Evolutionary conservation across 2,329 filamentous ascomycete species (phyloP).

Genomic region (Pezicula radicicola): DNA sequence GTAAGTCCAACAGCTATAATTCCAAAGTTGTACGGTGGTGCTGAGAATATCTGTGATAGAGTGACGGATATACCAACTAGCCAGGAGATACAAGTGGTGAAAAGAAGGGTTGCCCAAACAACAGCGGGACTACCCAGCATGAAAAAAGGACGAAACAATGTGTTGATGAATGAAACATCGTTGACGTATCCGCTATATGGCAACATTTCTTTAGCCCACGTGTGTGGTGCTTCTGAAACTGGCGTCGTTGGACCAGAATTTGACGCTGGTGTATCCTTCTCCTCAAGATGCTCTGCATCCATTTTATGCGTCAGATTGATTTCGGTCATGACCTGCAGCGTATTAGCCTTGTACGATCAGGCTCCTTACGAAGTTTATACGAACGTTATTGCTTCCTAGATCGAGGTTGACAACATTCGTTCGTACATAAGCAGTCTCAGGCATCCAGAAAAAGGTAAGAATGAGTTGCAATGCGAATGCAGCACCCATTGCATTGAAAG

Average conservation of each 20-base stretch:
- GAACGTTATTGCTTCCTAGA: conserved; percentile 25
- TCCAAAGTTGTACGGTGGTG: conserved; percentile 24
- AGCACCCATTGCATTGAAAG: conserved; percentile 37
- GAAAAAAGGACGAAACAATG: conserved; percentile 23
- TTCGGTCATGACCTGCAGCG: conserved; percentile 9
- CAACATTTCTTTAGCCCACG: conserved; percentile 27
- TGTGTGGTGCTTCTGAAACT: conserved; percentile 16
- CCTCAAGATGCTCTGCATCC: conserved; percentile 21
- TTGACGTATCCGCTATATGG: conserved; percentile 37
- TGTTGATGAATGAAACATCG: conserved; percentile 27
- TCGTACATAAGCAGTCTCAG: conserved; percentile 35
- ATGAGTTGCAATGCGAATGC: conserved; percentile 34
- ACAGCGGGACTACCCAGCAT: conserved; percentile 30
- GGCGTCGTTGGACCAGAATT: neutral
- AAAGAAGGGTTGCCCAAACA: conserved; percentile 35
- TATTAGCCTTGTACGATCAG: neutral
- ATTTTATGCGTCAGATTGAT: conserved; percentile 15
- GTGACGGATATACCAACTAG: conserved; percentile 43
- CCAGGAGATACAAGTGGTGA: conserved; percentile 36
- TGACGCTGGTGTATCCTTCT: conserved; percentile 1
- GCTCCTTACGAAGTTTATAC: conserved; percentile 2
- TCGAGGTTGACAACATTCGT: conserved; percentile 32
- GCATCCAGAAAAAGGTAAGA: conserved; percentile 39
- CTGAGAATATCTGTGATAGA: conserved; percentile 34
- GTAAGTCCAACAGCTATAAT: conserved; percentile 46